Evolutionary conservation across 2,329 filamentous ascomycete genomes (phyloP), one percentile per base, ranked within the genome.

Genomic region (Tolypocladium capitatum): DNA sequence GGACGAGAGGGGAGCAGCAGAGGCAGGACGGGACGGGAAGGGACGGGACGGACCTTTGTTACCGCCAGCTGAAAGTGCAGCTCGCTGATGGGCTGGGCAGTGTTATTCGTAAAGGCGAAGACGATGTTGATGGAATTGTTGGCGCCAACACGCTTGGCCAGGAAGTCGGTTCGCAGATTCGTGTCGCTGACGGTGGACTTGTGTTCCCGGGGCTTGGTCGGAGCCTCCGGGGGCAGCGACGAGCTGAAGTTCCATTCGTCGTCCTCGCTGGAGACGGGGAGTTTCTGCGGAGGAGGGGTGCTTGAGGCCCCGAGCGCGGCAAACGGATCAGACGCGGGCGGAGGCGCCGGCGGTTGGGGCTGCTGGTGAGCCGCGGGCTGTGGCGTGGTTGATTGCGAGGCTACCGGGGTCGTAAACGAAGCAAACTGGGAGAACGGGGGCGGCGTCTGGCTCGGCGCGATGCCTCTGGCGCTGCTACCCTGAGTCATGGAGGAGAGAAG

Each of bases 161-260:
- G 70, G 62, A 96, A 83, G 35, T 86, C 76, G 50, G 94, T 82
- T 50, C 79, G 78, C 43, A 97, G 69, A 40, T 70, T 74, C 2
- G 81, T 83, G 58, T 86, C 81, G 58, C 80, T 81, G 40, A 96
- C 78, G 4, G 73, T 75, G 20, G 84, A 69, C 43, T 78, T 78
- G 54, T 86, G 78, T 45, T 79, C 75, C 46, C 68, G 73, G 1
- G 82, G 80, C 32, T 79, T 74, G 51, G 66, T 58, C 18, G 71
- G 59, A 46, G 69, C 59, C 51, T 78, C 72, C 2, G 72, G 65
- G 28, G 91, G 91, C 14, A 96, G 73, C 0, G 91, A 83, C 0
- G 91, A 97, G 3, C 86, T 81, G 63, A 97, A 97, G 24, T 81
- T 85, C 90, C 91, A 97, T 60, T 97, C 91, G 53, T 97, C 91